phyloP scores from a whole-genome alignment of 495 filamentous ascomycete genomes.

The Tuber calosporum region DNA sequence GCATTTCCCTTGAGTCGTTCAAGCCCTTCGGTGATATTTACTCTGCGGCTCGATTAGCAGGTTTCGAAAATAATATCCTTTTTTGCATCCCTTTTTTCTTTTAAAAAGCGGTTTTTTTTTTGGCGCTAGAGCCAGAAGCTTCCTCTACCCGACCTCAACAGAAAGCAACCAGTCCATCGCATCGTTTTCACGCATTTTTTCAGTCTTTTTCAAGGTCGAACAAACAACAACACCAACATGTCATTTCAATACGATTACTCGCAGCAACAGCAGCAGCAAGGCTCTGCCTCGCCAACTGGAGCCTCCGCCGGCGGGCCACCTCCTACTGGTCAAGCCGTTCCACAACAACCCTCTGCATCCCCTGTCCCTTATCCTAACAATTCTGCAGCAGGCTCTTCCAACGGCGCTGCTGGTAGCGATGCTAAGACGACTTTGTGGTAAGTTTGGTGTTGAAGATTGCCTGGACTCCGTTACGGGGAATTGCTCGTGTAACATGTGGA shows the following conservation, averaged over 20 bases:
- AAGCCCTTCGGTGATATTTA: background rate
- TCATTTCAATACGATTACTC: constrained; percentile 58
- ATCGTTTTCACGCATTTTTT: constrained; percentile 24
- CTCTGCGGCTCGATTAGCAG: background rate
- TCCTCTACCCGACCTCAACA: constrained; percentile 24
- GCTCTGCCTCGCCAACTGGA: constrained; percentile 45
- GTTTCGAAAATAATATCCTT: constrained; percentile 11
- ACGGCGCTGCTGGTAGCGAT: constrained; percentile 50
- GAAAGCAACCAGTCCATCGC: constrained; percentile 11
- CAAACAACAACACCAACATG: constrained; percentile 46
- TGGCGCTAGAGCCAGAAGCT: constrained; percentile 37
- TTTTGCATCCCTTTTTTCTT: constrained; percentile 24
- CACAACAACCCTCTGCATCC: constrained; percentile 52
- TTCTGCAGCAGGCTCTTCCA: constrained; percentile 50
- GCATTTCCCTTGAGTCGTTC: background rate
- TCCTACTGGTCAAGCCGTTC: constrained; percentile 49
- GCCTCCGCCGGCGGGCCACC: constrained; percentile 49
- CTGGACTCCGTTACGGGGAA: constrained; percentile 10
- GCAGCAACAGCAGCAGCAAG: constrained; percentile 52
- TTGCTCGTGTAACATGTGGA: constrained; percentile 10
- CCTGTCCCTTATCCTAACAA: constrained; percentile 49
- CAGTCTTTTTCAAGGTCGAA: constrained; percentile 25
- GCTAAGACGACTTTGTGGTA: constrained; percentile 80
- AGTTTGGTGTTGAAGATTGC: constrained; percentile 37
- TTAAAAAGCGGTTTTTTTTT: constrained; percentile 32